Evolutionary conservation across 139 green algal species (phyloP), one percentile per base, ranked within the genome.

Genomic region (Parachlorella kessleri): DNA sequence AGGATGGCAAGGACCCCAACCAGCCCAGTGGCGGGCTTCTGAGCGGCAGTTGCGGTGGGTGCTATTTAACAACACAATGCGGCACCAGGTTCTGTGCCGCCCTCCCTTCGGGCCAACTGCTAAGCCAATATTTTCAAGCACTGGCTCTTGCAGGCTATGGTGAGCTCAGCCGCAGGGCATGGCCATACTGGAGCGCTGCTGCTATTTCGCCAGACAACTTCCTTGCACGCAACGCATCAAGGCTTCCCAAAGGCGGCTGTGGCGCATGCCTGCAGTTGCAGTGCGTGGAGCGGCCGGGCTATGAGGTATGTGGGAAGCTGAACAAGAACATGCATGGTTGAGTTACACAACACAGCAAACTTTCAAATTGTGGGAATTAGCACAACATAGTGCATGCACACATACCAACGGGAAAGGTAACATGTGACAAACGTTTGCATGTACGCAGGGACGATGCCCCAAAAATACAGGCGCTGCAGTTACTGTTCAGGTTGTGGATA

Each of bases 1-100:
- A 55, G 21, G 74, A 79, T 32, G 74, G 74, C 26, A 39, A 79
- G 32, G 63, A 79, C 64, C 74, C 55, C 3, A 64, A 79, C 21
- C 1, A 48, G 2, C 6, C 74, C 26, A 66, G n/a, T 65, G 74
- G 74, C 6, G 63, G 63, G 6, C 3, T 79, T 14, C 21, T 73
- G 5, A 35, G 23, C 0, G 74, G 74, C 64, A 66, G 40, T 41
- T 79, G 74, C 24, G 78, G n/a, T n/a, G n/a, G n/a, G n/a, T n/a
- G n/a, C n/a, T n/a, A n/a, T n/a, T n/a, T n/a, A n/a, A n/a, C n/a
- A n/a, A n/a, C n/a, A n/a, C n/a, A n/a, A n/a, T n/a, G n/a, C n/a
- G n/a, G n/a, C n/a, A n/a, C n/a, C n/a, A n/a, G n/a, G n/a, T n/a
- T n/a, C n/a, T n/a, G n/a, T n/a, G n/a, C n/a, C n/a, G n/a, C n/a